A percentile compares a stretch with the other conserved stretches of the same genome.
phyloP scores from a whole-genome alignment of 169 alveolate genomes.

The Plasmodium chabaudi region DNA sequence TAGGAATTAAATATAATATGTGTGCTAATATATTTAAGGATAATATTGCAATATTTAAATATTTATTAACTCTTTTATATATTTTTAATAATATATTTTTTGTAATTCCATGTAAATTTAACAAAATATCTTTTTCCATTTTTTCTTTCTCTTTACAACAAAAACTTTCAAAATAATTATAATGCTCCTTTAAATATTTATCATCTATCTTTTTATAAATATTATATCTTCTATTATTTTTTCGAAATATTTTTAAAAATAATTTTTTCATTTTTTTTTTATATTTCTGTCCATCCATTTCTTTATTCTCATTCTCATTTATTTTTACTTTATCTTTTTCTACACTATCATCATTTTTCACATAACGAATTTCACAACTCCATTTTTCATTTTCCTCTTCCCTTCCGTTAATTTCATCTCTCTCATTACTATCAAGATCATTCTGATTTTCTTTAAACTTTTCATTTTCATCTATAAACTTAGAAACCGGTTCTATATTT shows the following conservation, averaged over 20 bases:
- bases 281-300: slow-evolving; percentile 38
- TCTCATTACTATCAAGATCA: not conserved
- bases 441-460: not conserved
- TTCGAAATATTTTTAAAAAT: slow-evolving; percentile 67
- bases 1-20: slow-evolving; percentile 48
- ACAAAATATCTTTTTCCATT: slow-evolving; percentile 24
- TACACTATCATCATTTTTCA: not conserved
- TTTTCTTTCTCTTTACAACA: slow-evolving; percentile 60
- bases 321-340: not conserved
- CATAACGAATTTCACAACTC: not conserved
- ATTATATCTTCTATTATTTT: slow-evolving; percentile 55
- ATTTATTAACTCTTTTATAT: slow-evolving; percentile 66
- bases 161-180: slow-evolving; percentile 33
- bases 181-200: slow-evolving; percentile 44
- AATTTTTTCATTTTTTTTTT: slow-evolving; percentile 54
- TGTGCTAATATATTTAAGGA: slow-evolving; percentile 69
- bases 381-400: not conserved
- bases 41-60: slow-evolving; percentile 51
- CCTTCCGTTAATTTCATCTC: not conserved
- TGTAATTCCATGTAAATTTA: slow-evolving; percentile 65
- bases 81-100: slow-evolving; percentile 63
- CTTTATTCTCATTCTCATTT: not conserved
- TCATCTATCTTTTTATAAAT: slow-evolving; percentile 67
- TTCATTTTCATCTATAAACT: not conserved
- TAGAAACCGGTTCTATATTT: no score